phyloP scores from a whole-genome alignment of 305 asterid genomes.

The Fraxinus floribunda region DNA sequence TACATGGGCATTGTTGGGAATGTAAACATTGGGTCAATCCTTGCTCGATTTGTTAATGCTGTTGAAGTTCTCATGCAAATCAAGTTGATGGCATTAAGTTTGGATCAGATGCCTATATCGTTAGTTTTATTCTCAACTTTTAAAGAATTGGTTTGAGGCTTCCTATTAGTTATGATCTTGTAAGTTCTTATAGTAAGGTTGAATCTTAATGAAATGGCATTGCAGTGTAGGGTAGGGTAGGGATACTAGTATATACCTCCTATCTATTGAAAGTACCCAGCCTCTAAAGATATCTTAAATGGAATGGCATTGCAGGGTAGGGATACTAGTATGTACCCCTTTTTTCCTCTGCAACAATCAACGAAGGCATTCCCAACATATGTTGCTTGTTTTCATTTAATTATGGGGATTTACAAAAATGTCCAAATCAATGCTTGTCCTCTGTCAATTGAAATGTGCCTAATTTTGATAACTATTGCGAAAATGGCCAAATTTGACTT shows the following conservation, averaged over 20 bases:
- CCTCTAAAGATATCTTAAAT: neutral
- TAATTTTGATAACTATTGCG: too few relatives aligned
- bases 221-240: neutral
- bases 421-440: too few relatives aligned
- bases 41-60: neutral
- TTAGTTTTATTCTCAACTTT: neutral
- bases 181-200: neutral
- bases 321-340: neutral
- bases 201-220: neutral
- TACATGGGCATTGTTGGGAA: neutral
- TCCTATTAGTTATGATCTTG: neutral
- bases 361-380: too few relatives aligned
- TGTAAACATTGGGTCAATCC: neutral
- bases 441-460: too few relatives aligned
- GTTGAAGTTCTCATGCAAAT: constrained; percentile 12
- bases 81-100: constrained; percentile 7
- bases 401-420: too few relatives aligned
- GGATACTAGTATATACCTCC: neutral
- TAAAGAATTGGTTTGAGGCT: neutral
- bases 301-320: neutral
- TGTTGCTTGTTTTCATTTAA: too few relatives aligned
- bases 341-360: neutral
- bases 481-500: too few relatives aligned
- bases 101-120: constrained; percentile 1
- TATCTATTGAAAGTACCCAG: neutral